Base-by-base conservation (phyloP, 2,329 filamentous ascomycete genomes). In the Amesomyces nigricolor region DNA sequence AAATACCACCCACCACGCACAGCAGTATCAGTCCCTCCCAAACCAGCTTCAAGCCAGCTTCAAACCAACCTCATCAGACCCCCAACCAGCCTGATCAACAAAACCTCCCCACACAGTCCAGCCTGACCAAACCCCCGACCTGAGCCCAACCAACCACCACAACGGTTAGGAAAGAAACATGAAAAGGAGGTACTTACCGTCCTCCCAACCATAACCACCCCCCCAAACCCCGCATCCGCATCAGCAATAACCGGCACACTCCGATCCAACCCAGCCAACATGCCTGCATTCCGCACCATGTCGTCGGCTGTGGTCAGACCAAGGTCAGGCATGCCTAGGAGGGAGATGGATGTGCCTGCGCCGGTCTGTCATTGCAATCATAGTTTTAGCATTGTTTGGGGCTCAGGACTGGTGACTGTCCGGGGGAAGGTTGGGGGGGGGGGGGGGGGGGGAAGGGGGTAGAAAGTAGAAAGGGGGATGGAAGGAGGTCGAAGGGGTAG, bases 261-360 rank as follows among this genome's bases (percentile, higher is more conserved):
- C 0, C 78, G 76, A 60, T 83, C 74, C 30, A 86, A 72, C 42
- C 75, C 76, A 54, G 83, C 81, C 55, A 87, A 82, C 80, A 86
- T 86, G 50, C 76, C 73, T n/a, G 82, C 83, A 65, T 86, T 81
- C 44, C 72, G 70, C 37, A 74, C 72, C 82, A 87, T 87, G 68
- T 87, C 83, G 63, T 79, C 76, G 32, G 83, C 72, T 0, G 81
- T 80, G 2, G 80, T 78, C 11, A 87, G 71, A 42, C 82, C 83
- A 4, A 87, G 76, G 64, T 87, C 84, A 2, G 84, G 77, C 71
- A 78, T 76, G 30, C 84, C 83, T 0, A 87, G 76, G 29, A 76
- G 72, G 0, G 83, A 86, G 56, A 81, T 80, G 14, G 75, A 75
- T 1, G 81, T 85, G 40, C 83, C 82, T 22, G 83, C 82, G 14